Evolutionary conservation across 768 basidiomycete species (phyloP).

Genomic region (Strobilomyces confusus): DNA sequence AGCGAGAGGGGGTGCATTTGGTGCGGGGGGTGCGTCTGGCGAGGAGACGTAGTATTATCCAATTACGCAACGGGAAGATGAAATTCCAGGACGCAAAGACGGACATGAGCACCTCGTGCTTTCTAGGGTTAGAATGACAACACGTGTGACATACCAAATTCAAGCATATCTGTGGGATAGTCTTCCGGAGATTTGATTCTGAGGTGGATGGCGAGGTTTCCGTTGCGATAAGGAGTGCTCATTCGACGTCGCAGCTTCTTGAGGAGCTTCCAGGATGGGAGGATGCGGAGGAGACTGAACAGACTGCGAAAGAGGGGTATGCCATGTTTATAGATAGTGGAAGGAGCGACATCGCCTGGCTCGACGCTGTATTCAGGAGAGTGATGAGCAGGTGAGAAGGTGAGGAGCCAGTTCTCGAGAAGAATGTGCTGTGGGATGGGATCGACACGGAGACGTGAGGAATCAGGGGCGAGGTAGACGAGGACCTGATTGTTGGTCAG

Average conservation of each 20-base stretch:
- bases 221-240: conserved; percentile 35
- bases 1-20: conserved; percentile 38
- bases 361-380: conserved; percentile 21
- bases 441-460: conserved; percentile 59
- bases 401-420: conserved; percentile 67
- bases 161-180: conserved; percentile 25
- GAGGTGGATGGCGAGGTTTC: conserved; percentile 47
- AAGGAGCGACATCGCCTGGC: conserved; percentile 52
- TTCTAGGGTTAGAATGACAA: conserved; percentile 23
- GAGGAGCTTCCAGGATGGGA: conserved; percentile 74
- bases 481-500: conserved; percentile 66
- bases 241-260: conserved; percentile 50
- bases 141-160: conserved; percentile 37
- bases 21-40: conserved; percentile 39
- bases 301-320: conserved; percentile 79
- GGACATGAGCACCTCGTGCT: conserved; percentile 32
- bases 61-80: neutral
- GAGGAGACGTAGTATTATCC: conserved; percentile 8
- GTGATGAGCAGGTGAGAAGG: conserved; percentile 34
- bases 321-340: conserved; percentile 82
- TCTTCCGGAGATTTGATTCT: conserved; percentile 39
- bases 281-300: conserved; percentile 61
- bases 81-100: conserved; percentile 13
- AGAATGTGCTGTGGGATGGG: conserved; percentile 67
- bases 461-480: conserved; percentile 57